Evolutionary conservation across 78 protist species (phyloP), one percentile per base, ranked within the genome.

Genomic region (Dictyostelium capitatum): DNA sequence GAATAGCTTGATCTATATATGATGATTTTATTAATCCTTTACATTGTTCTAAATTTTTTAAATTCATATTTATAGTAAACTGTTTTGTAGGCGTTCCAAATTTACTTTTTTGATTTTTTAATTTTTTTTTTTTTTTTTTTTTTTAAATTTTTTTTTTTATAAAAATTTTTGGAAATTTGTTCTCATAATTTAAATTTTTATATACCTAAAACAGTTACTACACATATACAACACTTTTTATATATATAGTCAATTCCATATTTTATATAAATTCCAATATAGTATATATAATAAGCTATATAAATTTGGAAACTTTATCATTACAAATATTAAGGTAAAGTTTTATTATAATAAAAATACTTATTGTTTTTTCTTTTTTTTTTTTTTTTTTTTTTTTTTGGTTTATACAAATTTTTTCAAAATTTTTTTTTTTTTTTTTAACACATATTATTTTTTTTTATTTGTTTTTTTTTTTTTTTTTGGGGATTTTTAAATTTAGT

Each of bases 1-100:
- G 92, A 17, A 32, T 51, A 0, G 92, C 97, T 72, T 96, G 98
- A 6, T 77, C 51, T 8, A 97, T 43, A 78, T 98, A 98, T 3
- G 80, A 8, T 20, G 62, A 6, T 1, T 85, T 70, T 17, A 97
- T 80, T 9, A 97, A 77, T 4, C 81, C 91, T 37, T 89, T 92
- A 17, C 97, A 97, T 11, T 94, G 80, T 9, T 69, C 74, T 46
- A 94, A 80, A 28, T 57, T 62, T 5, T 64, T 28, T 47, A 25
- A 90, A 74, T 97, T 89, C 98, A 97, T 97, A 20, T 37, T 50
- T 43, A 32, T n/a, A 51, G 1, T 51, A 51, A 51, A 37, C 2
- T 37, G 43, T 37, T 2, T 37, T 37, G 43, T 37, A n/a, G n/a
- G n/a, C 4, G 15, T 17, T 74, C 51, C 0, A 17, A 17, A 7